phyloP scores from a whole-genome alignment of 176 grass and related monocot genomes.

The Miscanthus lutarioriparius region DNA sequence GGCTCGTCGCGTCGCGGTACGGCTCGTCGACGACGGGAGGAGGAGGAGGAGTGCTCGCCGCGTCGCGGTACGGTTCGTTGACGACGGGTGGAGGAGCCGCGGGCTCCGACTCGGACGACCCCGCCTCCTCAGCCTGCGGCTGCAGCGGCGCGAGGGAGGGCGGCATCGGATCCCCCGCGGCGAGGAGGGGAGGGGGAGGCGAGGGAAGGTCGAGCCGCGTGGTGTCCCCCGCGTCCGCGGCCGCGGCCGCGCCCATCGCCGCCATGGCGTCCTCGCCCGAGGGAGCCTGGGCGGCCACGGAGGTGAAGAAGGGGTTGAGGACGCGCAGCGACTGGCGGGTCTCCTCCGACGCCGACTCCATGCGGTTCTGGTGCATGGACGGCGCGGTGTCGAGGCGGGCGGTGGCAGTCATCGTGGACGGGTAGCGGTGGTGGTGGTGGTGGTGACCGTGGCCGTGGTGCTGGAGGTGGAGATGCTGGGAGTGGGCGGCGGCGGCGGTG shows the following conservation, averaged over 20 bases:
- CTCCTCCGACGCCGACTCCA: slow-evolving; percentile 13
- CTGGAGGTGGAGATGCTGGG: not conserved
- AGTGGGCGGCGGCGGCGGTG: not conserved
- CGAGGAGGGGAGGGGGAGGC: not conserved
- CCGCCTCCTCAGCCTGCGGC: not conserved
- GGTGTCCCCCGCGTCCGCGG: not conserved
- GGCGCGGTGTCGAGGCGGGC: slow-evolving; percentile 19
- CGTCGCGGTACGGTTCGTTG: not conserved
- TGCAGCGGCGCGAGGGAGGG: not conserved
- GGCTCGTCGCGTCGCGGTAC: not conserved
- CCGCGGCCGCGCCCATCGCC: not conserved
- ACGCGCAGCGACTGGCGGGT: slow-evolving; percentile 30
- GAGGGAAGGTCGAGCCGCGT: not conserved
- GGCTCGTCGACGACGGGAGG: not conserved
- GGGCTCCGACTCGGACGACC: not conserved
- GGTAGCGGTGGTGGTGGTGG: slow-evolving; percentile 15
- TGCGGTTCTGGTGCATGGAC: slow-evolving; percentile 36
- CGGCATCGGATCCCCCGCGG: not conserved
- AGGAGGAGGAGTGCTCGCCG: slow-evolving; percentile 12
- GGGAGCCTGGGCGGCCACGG: slow-evolving; percentile 2
- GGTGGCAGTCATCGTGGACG: not conserved
- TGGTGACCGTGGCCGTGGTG: slow-evolving; percentile 1
- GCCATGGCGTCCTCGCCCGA: slow-evolving; percentile 16
- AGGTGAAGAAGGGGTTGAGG: slow-evolving; percentile 20
- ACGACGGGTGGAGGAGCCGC: not conserved